phyloP scores from a whole-genome alignment of 208 protist species.

The Trypanosoma lewisi region DNA sequence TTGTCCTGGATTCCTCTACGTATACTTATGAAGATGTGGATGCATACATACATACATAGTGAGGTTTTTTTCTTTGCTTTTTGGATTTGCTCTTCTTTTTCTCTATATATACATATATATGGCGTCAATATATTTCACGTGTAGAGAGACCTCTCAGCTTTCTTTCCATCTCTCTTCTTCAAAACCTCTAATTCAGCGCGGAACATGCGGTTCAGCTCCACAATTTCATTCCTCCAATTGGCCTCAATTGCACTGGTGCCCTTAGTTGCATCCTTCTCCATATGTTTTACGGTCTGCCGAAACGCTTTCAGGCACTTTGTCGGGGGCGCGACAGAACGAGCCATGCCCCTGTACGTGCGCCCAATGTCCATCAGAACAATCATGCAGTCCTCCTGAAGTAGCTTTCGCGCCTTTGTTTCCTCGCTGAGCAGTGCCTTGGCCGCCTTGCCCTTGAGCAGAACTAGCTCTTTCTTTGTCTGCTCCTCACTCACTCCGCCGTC shows the following conservation, averaged over 20 bases:
- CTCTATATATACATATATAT: not conserved
- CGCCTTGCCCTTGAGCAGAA: conserved; percentile 2
- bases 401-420: conserved; percentile 17
- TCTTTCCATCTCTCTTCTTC: not conserved
- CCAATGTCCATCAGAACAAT: conserved; percentile 25
- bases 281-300: conserved; percentile 10
- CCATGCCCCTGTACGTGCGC: conserved; percentile 16
- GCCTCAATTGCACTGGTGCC: conserved; percentile 27
- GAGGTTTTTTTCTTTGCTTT: too few species aligned
- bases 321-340: not conserved
- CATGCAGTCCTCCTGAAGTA: conserved; percentile 18
- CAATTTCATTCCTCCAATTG: conserved; percentile 33
- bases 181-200: not conserved
- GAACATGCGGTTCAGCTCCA: conserved; percentile 13
- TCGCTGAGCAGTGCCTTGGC: conserved; percentile 13
- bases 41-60: too few species aligned
- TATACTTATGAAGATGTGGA: too few species aligned
- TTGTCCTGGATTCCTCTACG: too few species aligned
- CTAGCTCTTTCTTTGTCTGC: not conserved
- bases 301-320: not conserved
- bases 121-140: not conserved
- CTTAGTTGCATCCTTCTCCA: conserved; percentile 44
- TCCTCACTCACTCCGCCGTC: not conserved
- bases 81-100: not conserved
- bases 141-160: not conserved